A percentile compares a stretch with the other conserved stretches of the same genome.
Evolutionary conservation across 2,329 filamentous ascomycete genomes (phyloP).

Genomic region (Aspergillus tanneri): DNA sequence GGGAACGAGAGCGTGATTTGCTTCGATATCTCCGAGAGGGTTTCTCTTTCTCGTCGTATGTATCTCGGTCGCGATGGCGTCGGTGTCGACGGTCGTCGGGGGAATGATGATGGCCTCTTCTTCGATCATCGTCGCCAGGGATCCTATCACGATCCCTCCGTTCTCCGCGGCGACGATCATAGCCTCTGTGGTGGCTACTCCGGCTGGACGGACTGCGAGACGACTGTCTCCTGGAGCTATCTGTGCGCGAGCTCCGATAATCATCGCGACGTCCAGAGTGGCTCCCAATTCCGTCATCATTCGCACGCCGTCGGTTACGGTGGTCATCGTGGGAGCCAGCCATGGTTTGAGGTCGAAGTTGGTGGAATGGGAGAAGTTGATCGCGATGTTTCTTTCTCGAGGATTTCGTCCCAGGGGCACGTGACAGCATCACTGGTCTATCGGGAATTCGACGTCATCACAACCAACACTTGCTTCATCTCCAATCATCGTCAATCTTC

Average conservation of each 20-base stretch:
- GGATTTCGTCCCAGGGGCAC: too few species aligned
- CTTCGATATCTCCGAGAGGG: conserved; percentile 26
- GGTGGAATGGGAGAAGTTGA: background rate
- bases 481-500: background rate
- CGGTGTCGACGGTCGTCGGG: conserved; percentile 27
- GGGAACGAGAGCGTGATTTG: conserved; percentile 30
- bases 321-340: conserved; percentile 22
- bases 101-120: conserved; percentile 29
- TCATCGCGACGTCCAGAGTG: conserved; percentile 29
- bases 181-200: conserved; percentile 22
- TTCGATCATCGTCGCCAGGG: conserved; percentile 28
- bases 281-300: conserved; percentile 21
- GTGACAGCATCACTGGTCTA: conserved; percentile 4
- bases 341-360: conserved; percentile 23
- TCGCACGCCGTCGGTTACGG: conserved; percentile 23
- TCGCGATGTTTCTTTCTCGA: too few species aligned
- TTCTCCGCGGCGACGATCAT: conserved; percentile 22
- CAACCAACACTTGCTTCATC: background rate
- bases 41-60: conserved; percentile 20
- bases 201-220: conserved; percentile 30
- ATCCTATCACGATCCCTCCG: conserved; percentile 26
- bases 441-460: background rate
- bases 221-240: conserved; percentile 23
- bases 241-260: conserved; percentile 29
- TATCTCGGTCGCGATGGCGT: conserved; percentile 26